These are phyloP conservation scores for Psilocybe tampanensis DNA, from an alignment of 768 basidiomycete genomes.

Conservation along the genomic window DNA sequence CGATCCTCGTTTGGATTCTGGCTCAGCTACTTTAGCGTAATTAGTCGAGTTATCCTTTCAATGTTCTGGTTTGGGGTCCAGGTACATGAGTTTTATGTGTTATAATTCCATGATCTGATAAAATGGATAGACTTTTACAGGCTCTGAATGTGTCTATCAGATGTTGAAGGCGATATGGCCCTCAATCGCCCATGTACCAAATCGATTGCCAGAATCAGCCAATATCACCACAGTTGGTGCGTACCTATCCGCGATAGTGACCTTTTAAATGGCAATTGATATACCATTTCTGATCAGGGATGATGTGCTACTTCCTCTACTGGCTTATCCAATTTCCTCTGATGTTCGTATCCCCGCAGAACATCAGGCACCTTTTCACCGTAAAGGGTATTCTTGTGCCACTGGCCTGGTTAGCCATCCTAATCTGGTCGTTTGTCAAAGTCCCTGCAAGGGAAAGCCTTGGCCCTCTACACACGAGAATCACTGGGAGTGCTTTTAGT, in stretches of 20 bases:
- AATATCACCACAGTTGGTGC: slow-evolving; percentile 66
- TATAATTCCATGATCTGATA: background rate
- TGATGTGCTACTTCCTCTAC: slow-evolving; percentile 76
- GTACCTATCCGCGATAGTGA: slow-evolving; percentile 12
- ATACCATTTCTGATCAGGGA: slow-evolving; percentile 37
- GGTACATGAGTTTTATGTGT: slow-evolving; percentile 33
- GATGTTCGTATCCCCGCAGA: slow-evolving; percentile 76
- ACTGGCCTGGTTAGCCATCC: slow-evolving; percentile 65
- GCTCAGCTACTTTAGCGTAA: slow-evolving; percentile 84
- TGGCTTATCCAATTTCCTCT: slow-evolving; percentile 80
- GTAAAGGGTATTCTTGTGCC: slow-evolving; percentile 69
- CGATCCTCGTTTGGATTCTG: slow-evolving; percentile 89
- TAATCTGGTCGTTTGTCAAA: slow-evolving; percentile 80
- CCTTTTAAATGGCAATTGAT: background rate
- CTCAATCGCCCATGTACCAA: slow-evolving; percentile 62
- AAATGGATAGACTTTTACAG: slow-evolving; percentile 46
- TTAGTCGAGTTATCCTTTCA: slow-evolving; percentile 73
- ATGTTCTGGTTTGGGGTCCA: slow-evolving; percentile 86
- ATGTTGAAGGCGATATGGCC: slow-evolving; percentile 89
- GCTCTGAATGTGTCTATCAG: slow-evolving; percentile 78
- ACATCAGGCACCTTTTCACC: slow-evolving; percentile 76
- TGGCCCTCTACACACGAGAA: slow-evolving; percentile 48
- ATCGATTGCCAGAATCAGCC: slow-evolving; percentile 56
- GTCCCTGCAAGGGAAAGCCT: slow-evolving; percentile 66
- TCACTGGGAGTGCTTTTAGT: slow-evolving; percentile 57